These are phyloP conservation scores for Ogataea neopini DNA, from an alignment of 805 yeast genomes.

Conservation along the genomic window DNA sequence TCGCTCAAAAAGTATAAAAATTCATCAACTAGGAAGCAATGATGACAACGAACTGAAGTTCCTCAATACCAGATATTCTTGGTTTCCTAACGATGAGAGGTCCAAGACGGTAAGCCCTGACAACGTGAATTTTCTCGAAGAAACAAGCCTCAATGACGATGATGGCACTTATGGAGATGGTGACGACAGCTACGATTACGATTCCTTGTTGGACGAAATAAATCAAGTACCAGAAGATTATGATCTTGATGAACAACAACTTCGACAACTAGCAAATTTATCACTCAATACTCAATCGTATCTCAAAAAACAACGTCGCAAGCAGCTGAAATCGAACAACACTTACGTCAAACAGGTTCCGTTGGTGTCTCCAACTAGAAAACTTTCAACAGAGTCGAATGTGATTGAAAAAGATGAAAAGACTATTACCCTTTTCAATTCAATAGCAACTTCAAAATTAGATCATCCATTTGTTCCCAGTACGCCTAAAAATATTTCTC, in stretches of 20 bases:
- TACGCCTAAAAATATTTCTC: background rate
- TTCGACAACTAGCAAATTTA: constrained; percentile 3
- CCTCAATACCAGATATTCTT: constrained; percentile 26
- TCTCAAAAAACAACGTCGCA: constrained; percentile 12
- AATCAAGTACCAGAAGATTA: constrained; percentile 40
- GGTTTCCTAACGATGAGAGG: constrained; percentile 32
- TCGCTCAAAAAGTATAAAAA: constrained; percentile 16
- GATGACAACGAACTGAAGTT: constrained; percentile 24
- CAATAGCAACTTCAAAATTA: constrained; percentile 9
- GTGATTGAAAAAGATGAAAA: constrained; percentile 20
- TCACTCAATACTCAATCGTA: constrained; percentile 2
- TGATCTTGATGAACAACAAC: constrained; percentile 27
- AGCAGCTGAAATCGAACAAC: constrained; percentile 9
- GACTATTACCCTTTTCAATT: constrained; percentile 35
- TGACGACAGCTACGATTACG: constrained; percentile 10
- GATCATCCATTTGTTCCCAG: background rate
- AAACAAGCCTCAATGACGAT: background rate
- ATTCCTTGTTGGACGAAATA: constrained; percentile 36
- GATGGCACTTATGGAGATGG: too few relatives aligned
- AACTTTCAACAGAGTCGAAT: background rate
- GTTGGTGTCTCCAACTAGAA: constrained; percentile 1
- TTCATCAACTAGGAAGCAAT: constrained; percentile 21
- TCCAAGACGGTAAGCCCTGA: background rate
- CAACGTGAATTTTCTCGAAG: background rate
- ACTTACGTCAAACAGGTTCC: constrained; percentile 1